These are phyloP conservation scores for Tulasnella calospora DNA, from an alignment of 768 basidiomycete genomes.

Conservation along the genomic window DNA sequence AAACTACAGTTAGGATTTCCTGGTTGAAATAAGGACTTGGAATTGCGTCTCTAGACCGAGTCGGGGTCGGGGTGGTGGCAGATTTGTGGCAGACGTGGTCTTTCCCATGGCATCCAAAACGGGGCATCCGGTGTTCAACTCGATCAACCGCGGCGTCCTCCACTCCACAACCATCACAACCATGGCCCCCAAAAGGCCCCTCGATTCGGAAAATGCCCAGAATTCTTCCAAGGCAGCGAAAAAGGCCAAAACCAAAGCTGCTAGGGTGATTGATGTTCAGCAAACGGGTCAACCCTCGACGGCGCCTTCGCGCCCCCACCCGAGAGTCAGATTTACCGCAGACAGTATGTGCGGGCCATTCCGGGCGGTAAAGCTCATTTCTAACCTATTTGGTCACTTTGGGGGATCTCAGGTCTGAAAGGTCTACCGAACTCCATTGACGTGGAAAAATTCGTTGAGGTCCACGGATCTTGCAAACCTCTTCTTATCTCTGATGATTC, in stretches of 20 bases:
- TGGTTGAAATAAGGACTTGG: neutral
- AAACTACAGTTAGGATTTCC: neutral
- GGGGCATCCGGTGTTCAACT: neutral
- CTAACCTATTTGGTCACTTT: neutral
- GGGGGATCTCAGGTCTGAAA: constrained; percentile 44
- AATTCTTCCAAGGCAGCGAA: constrained; percentile 53
- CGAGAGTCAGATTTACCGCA: constrained; percentile 30
- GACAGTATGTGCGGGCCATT: constrained; percentile 42
- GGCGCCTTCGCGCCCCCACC: constrained; percentile 14
- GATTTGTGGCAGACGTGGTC: neutral
- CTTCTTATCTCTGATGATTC: neutral
- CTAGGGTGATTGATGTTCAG: constrained; percentile 67
- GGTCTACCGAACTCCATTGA: constrained; percentile 70
- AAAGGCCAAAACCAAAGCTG: constrained; percentile 58
- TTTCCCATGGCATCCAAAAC: neutral
- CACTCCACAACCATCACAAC: neutral
- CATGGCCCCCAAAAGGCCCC: constrained; percentile 46
- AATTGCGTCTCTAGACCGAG: neutral
- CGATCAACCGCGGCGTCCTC: neutral
- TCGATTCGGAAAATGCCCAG: constrained; percentile 34
- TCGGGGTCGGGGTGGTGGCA: neutral
- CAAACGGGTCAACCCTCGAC: constrained; percentile 24
- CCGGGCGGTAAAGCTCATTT: neutral
- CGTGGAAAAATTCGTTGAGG: constrained; percentile 85
- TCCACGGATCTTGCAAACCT: constrained; percentile 34